Base-by-base conservation (phyloP, 2,329 filamentous ascomycete species). In the Trichophyton mentagrophytes region DNA sequence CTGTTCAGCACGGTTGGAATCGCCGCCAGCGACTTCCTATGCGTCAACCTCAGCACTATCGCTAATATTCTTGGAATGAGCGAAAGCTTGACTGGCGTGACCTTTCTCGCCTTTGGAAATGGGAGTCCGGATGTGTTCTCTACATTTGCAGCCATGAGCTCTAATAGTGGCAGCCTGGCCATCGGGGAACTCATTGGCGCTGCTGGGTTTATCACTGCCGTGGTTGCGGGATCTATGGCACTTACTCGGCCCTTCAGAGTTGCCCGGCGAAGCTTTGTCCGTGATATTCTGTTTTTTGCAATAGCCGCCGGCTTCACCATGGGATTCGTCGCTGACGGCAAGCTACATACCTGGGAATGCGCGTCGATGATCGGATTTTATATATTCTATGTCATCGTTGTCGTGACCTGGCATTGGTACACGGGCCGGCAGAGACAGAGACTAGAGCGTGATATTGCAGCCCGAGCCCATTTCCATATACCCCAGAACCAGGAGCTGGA, bases 71-170 rank as follows among this genome's bases (percentile, higher is more conserved):
- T 97, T 30, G 91, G 92, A 20, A 86, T 99, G 78, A 96, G 91
- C 72, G 91, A 99, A 77, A 97, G 90, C 72, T 81, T 99, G 74
- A 90, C 93, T 0, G 93, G 93, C 40, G 95, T 99, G 30, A 99
- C 93, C 0, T 95, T 99, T 69, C 77, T 99, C 59, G 93, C 93
- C 7, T 95, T 99, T 74, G 93, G 93, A 65, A 99, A 99, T 77
- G 93, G 93, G 59, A 97, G 92, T 64, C 93, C 93, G 1, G 93
- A 99, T 74, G 91, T 99, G 53, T 99, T 99, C 74, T 96, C 91
- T 66, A 99, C 93, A 1, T 97, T 99, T 75, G 93, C 93, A 15
- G 95, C 93, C 66, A 97, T 99, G 90, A 86, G 86, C 69, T 96
- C 91, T 25, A 90, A 97, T 70, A 96, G 91, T 71, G 92, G 92